phyloP scores from a whole-genome alignment of 768 basidiomycete genomes.

The Postia placenta region DNA sequence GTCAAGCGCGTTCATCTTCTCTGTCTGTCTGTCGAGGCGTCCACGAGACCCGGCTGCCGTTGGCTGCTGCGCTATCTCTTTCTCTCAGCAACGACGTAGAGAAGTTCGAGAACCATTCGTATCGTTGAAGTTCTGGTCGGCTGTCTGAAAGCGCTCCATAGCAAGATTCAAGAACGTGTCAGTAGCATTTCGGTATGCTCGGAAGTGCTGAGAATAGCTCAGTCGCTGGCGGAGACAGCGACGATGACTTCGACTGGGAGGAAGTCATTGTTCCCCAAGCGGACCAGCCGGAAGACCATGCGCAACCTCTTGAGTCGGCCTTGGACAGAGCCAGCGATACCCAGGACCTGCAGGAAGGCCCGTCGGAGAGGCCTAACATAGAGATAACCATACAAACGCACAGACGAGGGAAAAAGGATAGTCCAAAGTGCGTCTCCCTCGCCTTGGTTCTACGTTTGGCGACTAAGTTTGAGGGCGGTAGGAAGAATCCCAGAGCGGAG shows the following conservation, averaged over 20 bases:
- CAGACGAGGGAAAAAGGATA: conserved; percentile 31
- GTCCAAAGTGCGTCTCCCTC: conserved; percentile 36
- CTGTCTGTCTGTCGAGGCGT: no score
- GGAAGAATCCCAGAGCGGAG: conserved; percentile 34
- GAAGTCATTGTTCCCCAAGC: conserved; percentile 56
- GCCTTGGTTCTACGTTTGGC: background rate
- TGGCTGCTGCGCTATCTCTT: no score
- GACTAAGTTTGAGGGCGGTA: conserved; percentile 13
- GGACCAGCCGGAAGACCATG: no score
- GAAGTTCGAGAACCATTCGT: no score
- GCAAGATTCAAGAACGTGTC: background rate
- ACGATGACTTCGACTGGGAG: conserved; percentile 79
- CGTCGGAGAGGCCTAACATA: conserved; percentile 33
- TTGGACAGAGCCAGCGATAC: background rate
- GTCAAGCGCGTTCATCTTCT: no score
- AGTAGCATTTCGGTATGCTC: background rate
- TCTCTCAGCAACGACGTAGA: no score
- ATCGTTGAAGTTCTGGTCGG: no score
- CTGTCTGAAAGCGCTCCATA: background rate
- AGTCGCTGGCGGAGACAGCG: conserved; percentile 29
- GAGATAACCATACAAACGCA: conserved; percentile 65
- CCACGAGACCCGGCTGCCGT: no score
- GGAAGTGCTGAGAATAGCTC: conserved; percentile 11
- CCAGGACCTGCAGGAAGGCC: conserved; percentile 15
- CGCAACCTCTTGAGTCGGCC: conserved; percentile 1